These are phyloP conservation scores for Harringtonia lauricola DNA, from an alignment of 2,329 filamentous ascomycete species.

Conservation along the genomic window DNA sequence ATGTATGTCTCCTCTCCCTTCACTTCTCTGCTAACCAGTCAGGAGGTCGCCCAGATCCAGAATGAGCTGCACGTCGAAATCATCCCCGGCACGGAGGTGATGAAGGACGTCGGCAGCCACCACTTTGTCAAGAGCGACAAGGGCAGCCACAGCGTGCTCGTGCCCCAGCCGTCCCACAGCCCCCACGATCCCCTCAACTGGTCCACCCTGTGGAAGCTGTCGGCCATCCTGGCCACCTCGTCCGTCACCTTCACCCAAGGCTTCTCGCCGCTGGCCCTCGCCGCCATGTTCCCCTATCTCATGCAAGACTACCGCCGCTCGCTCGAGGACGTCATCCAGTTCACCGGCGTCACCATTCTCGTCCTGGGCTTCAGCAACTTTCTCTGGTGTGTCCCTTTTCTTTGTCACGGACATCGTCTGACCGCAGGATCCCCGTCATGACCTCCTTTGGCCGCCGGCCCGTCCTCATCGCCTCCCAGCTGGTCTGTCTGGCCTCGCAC, in stretches of 20 bases:
- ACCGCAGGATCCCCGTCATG: slow-evolving; percentile 26
- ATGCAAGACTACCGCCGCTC: slow-evolving; percentile 42
- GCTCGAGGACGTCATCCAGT: slow-evolving; percentile 38
- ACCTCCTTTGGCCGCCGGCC: slow-evolving; percentile 35
- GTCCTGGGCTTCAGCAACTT: slow-evolving; percentile 39
- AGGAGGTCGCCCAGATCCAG: slow-evolving; percentile 9
- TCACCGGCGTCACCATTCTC: slow-evolving; percentile 34
- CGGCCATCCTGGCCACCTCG: slow-evolving; percentile 22
- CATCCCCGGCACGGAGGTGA: slow-evolving; percentile 26
- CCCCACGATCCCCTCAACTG: slow-evolving; percentile 38
- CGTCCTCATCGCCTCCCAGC: slow-evolving; percentile 30
- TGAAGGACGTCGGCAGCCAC: slow-evolving; percentile 44
- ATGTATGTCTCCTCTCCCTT: background rate
- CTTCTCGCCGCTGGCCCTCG: slow-evolving; percentile 25
- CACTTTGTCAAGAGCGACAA: slow-evolving; percentile 49
- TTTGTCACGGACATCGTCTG: background rate
- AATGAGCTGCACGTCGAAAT: slow-evolving; percentile 20
- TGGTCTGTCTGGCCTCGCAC: slow-evolving; percentile 31
- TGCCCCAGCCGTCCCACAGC: slow-evolving; percentile 35
- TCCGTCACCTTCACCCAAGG: slow-evolving; percentile 30
- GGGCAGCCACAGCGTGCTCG: slow-evolving; percentile 28
- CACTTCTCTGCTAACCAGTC: background rate
- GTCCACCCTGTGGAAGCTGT: slow-evolving; percentile 32
- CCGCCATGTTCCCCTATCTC: slow-evolving; percentile 47
- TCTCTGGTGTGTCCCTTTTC: slow-evolving; percentile 26